Evolutionary conservation across 331 rosid species (phyloP).

Genomic region (Malus hybrid): DNA sequence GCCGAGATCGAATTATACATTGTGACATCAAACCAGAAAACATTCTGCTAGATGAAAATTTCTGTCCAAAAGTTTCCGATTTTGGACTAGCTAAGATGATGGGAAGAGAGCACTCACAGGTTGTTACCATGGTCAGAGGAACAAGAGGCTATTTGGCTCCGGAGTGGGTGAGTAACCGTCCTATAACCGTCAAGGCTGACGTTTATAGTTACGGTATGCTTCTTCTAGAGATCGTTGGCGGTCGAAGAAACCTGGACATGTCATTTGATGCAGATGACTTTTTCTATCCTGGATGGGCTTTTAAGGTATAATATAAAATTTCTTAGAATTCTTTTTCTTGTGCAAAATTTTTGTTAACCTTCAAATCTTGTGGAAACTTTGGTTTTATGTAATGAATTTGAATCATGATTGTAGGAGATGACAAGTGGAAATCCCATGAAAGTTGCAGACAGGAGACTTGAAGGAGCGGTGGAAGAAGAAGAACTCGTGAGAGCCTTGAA

Average conservation of each 20-base stretch:
- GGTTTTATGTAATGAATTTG: not conserved
- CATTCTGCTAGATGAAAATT: constrained; percentile 73
- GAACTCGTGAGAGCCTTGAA: constrained; percentile 57
- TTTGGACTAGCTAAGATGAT: constrained; percentile 92
- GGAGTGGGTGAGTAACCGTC: constrained; percentile 91
- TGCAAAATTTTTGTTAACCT: not conserved
- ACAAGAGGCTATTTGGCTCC: constrained; percentile 97
- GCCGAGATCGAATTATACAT: constrained; percentile 76
- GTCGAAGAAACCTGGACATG: constrained; percentile 87
- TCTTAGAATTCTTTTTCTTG: not conserved
- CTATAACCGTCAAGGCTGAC: constrained; percentile 92
- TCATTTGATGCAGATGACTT: constrained; percentile 74
- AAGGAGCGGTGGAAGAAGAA: constrained; percentile 71
- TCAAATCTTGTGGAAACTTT: not conserved
- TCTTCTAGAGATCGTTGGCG: constrained; percentile 83
- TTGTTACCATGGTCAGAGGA: constrained; percentile 92
- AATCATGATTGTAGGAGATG: constrained; percentile 43
- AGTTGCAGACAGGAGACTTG: constrained; percentile 66
- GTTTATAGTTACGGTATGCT: constrained; percentile 95
- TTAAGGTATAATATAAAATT: constrained; percentile 45
- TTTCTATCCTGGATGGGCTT: constrained; percentile 95
- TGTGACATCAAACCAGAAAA: constrained; percentile 94
- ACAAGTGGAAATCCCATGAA: constrained; percentile 45
- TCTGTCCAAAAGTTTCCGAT: constrained; percentile 88
- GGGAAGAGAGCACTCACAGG: constrained; percentile 94